Evolutionary conservation across 2,329 filamentous ascomycete genomes (phyloP), one percentile per base, ranked within the genome.

Genomic region (Dothideomycetidae sp.): DNA sequence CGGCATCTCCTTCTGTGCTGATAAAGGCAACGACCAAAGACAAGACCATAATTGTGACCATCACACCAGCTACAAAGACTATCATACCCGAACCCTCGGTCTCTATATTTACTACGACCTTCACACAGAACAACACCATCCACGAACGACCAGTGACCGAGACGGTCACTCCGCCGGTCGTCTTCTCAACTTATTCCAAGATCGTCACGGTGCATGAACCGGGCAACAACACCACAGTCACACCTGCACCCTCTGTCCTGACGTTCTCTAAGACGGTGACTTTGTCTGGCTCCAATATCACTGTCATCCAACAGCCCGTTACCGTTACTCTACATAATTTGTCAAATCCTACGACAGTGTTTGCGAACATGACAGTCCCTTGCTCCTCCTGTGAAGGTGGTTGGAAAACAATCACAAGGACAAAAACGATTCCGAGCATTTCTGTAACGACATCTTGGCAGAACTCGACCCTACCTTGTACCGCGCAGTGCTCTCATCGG

Each of bases 341-440:
- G 16, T n/a, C 36, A 4, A 12, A 10, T 18, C 29, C 36, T 1
- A 38, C 36, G 3, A 38, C 36, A n/a, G 19, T 38, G 11, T 38
- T 21, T 19, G n/a, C 17, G 15, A 38, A 38, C 15, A 29, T 32
- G 13, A 38, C 36, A 4, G 11, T 19, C 10, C 29, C 30, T 12
- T 38, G 36, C 18, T 30, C 29, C n/a, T 29, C 36, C 10, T 38
- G 36, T 28, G 14, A 19, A 5, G 29, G 18, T 14, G 36, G 36
- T n/a, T 33, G n/a, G 4, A 32, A 31, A 10, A 38, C 36, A 3
- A 32, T 33, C 10, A 38, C 29, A 3, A 10, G 28, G 14, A 38
- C 36, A 2, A 15, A 21, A 4, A 17, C 28, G 10, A 38, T 19
- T 10, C 26, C 35, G 13, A 17, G 23, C 3, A 30, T 14, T 7